phyloP scores from a whole-genome alignment of 257 asterid species.

The Solanum neorickii region DNA sequence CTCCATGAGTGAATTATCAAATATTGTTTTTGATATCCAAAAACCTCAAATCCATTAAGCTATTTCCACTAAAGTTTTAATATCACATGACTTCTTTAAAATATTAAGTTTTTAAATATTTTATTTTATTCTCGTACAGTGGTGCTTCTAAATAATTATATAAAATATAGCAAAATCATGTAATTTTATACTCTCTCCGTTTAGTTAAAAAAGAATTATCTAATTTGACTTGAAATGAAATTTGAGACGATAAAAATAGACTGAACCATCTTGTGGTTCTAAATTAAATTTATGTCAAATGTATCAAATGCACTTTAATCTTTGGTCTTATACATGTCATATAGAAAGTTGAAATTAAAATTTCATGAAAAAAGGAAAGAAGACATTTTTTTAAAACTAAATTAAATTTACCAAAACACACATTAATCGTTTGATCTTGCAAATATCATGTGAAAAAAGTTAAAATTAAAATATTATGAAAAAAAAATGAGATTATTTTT shows the following conservation, averaged over 20 bases:
- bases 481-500: too few species aligned
- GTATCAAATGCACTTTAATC: too few species aligned
- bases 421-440: too few species aligned
- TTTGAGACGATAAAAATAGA: too few species aligned
- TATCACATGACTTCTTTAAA: not conserved
- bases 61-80: not conserved
- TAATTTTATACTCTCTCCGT: not conserved
- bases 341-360: too few species aligned
- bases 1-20: not conserved
- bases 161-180: not conserved
- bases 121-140: not conserved
- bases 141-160: not conserved
- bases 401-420: too few species aligned
- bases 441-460: not conserved
- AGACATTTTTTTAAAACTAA: too few species aligned
- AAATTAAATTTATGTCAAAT: too few species aligned
- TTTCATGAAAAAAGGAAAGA: rapidly evolving
- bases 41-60: not conserved
- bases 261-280: too few species aligned
- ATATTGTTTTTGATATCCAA: not conserved
- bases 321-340: too few species aligned
- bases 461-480: too few species aligned
- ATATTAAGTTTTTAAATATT: not conserved
- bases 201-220: not conserved
- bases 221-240: too few species aligned